These are phyloP conservation scores for Raffaelea arxii DNA, from an alignment of 2,329 filamentous ascomycete species.

Conservation along the genomic window DNA sequence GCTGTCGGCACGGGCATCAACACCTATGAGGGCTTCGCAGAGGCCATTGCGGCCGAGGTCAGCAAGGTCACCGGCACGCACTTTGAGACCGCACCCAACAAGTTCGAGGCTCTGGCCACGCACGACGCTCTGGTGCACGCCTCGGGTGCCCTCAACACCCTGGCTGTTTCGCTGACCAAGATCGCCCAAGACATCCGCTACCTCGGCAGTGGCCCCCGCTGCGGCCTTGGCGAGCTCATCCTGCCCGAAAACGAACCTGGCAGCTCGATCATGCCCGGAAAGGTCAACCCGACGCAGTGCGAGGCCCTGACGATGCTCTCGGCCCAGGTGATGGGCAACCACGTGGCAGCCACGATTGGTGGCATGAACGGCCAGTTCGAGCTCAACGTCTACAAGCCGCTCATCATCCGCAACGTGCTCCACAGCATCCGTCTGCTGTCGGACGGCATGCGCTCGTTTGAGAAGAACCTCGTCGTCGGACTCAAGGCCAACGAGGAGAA, in stretches of 20 bases:
- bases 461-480: slow-evolving; percentile 82
- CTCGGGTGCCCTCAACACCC: slow-evolving; percentile 84
- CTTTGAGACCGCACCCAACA: slow-evolving; percentile 96
- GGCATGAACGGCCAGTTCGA: slow-evolving; percentile 98
- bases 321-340: slow-evolving; percentile 95
- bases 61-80: slow-evolving; percentile 84
- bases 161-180: slow-evolving; percentile 88
- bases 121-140: slow-evolving; percentile 96
- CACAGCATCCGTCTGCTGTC: slow-evolving; percentile 83
- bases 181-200: slow-evolving; percentile 97
- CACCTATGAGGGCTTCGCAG: slow-evolving; percentile 92
- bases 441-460: slow-evolving; percentile 91
- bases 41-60: slow-evolving; percentile 85
- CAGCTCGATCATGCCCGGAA: slow-evolving; percentile 97
- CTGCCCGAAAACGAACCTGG: slow-evolving; percentile 98
- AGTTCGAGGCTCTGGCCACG: slow-evolving; percentile 93
- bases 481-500: slow-evolving; percentile 89
- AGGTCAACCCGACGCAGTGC: slow-evolving; percentile 98
- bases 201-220: slow-evolving; percentile 89
- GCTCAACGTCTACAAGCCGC: slow-evolving; percentile 97
- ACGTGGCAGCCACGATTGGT: slow-evolving; percentile 83
- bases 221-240: slow-evolving; percentile 85
- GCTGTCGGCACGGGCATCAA: slow-evolving; percentile 97
- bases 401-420: slow-evolving; percentile 89
- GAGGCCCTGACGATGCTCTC: slow-evolving; percentile 97